These are phyloP conservation scores for Cyclostephanos tholiformis DNA, from an alignment of 108 stramenopile species.

Conservation along the genomic window DNA sequence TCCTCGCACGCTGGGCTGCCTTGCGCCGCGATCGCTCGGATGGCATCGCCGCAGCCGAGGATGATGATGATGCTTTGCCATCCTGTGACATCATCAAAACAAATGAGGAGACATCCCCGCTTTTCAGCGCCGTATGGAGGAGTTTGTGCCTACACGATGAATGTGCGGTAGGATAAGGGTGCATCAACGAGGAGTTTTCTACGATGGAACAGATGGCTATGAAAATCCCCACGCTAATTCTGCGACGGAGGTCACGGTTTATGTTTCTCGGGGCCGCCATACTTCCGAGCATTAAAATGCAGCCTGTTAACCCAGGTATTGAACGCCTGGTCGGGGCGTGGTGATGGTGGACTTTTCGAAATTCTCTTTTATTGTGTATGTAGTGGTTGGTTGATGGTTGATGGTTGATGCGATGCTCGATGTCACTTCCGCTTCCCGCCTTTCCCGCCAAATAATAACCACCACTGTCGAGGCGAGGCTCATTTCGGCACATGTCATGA, in stretches of 20 bases:
- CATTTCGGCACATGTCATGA: too few relatives aligned
- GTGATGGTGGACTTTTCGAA: neutral
- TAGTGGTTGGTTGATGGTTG: too few relatives aligned
- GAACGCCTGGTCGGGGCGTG: neutral
- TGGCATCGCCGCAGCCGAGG: neutral
- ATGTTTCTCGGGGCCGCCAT: constrained; percentile 1
- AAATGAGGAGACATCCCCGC: neutral
- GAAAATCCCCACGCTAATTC: neutral
- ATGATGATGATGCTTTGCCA: constrained; percentile 4
- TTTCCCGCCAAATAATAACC: too few relatives aligned
- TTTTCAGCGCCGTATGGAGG: neutral
- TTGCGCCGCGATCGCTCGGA: constrained; percentile 43
- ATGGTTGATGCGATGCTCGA: too few relatives aligned
- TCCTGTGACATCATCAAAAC: constrained; percentile 9
- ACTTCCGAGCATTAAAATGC: neutral
- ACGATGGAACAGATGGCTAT: neutral
- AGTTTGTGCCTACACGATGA: neutral
- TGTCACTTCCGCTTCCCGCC: too few relatives aligned
- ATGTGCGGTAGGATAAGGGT: neutral
- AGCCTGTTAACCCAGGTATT: neutral
- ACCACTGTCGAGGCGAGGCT: too few relatives aligned
- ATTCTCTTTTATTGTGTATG: too few relatives aligned
- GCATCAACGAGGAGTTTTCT: constrained; percentile 3
- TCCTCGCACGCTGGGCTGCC: constrained; percentile 42
- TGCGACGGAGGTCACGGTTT: neutral